These are phyloP conservation scores for Trametes pubescens DNA, from an alignment of 1,284 basidiomycete genomes.

Conservation along the genomic window DNA sequence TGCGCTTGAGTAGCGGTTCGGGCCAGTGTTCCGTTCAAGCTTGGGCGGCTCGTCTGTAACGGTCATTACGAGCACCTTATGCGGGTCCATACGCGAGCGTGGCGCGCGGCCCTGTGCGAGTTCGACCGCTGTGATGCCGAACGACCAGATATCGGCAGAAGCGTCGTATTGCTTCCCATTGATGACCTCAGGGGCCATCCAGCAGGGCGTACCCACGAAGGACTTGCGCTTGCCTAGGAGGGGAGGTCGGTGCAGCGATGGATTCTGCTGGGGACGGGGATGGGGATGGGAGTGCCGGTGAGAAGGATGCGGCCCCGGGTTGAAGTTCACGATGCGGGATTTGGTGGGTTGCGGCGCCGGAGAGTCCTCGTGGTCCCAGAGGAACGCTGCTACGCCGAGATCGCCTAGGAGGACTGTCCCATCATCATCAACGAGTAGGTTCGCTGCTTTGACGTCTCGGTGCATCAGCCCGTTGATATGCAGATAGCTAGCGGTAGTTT, in stretches of 20 bases:
- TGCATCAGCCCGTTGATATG: constrained; percentile 92
- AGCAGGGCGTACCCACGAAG: constrained; percentile 94
- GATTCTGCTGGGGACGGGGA: constrained; percentile 24
- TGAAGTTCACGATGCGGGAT: constrained; percentile 26
- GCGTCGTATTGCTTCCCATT: constrained; percentile 85
- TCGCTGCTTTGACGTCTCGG: constrained; percentile 90
- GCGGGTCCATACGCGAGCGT: constrained; percentile 77
- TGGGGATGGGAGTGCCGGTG: constrained; percentile 13
- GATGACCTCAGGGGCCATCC: constrained; percentile 95
- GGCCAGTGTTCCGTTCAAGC: constrained; percentile 74
- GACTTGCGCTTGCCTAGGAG: constrained; percentile 77
- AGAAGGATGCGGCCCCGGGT: background rate
- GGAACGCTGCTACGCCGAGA: constrained; percentile 86
- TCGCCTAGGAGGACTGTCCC: constrained; percentile 91
- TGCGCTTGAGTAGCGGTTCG: constrained; percentile 80
- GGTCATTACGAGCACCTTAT: constrained; percentile 79
- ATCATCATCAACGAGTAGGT: constrained; percentile 86
- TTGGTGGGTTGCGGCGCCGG: constrained; percentile 34
- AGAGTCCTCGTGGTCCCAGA: constrained; percentile 67
- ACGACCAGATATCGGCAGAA: constrained; percentile 91
- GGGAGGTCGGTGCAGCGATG: constrained; percentile 32
- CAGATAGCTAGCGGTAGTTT: constrained; percentile 63
- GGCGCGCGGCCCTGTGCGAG: constrained; percentile 86
- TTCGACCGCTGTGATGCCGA: constrained; percentile 90
- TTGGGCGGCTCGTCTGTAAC: constrained; percentile 79